Base-by-base conservation (phyloP, 805 yeast genomes). In the Yarrowia deformans region DNA sequence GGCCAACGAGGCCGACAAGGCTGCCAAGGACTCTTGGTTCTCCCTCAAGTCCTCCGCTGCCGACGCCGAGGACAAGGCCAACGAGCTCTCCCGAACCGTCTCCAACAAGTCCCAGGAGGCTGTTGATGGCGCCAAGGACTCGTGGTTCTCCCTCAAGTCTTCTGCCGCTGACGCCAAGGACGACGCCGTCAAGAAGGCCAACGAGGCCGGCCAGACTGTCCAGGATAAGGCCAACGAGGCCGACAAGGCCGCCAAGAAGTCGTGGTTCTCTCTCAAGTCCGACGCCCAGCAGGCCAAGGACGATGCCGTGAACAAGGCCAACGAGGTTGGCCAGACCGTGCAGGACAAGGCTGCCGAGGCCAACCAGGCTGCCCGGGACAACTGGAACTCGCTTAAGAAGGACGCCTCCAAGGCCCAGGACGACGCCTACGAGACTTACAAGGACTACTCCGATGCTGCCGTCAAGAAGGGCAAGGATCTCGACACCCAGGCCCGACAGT, bases 401-500 rank as follows among this genome's bases (percentile, higher is more conserved):
- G 52, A 43, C 23, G 66, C 66, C 34, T 13, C 45, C 19, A 43
- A 45, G 42, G 66, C 66, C n/a, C 19, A 32, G 42, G 52, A 60
- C 18, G 66, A 60, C 42, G 66, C 66, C 8, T 56, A 56, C 39
- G 49, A 29, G 23, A n/a, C 66, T 10, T 43, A 42, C 66, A 60
- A 60, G 52, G 52, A 13, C 8, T 60, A 60, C 66, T 60, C 66
- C 9, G 66, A 60, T 10, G 66, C 66, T 10, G 66, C 52, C n/a
- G 66, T 60, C 29, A n/a, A 60, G 42, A 60, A 60, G 52, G 55
- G 56, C 23, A 60, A 66, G 60, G 69, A 70, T 19, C 67, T 63
- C 19, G 60, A 67, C 13, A 46, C 61, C 48, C 19, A 37, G 48
- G 67, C 71, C 19, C 40, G 56, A 40, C 46, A 45, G 35, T 45